Evolutionary conservation across 2,329 filamentous ascomycete species (phyloP).

Genomic region (Penicillium sumatraense): DNA sequence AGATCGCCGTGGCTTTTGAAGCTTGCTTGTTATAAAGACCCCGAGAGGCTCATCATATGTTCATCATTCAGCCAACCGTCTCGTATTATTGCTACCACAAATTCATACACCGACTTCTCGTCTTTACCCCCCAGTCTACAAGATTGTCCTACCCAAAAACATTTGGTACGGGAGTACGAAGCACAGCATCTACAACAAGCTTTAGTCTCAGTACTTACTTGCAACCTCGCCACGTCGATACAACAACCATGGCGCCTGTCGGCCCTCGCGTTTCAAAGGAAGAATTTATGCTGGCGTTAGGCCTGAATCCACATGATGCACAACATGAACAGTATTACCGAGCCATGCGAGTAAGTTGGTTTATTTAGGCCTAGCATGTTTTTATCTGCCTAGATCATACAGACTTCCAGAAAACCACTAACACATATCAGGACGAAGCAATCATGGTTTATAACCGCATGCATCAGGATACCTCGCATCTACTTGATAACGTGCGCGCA

Average conservation of each 20-base stretch:
- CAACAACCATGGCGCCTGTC: conserved; percentile 36
- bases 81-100: background rate
- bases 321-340: conserved; percentile 51
- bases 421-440: conserved; percentile 45
- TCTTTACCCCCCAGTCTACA: no score
- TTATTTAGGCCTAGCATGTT: no score
- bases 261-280: conserved; percentile 51
- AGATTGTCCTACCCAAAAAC: no score
- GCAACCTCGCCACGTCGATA: background rate
- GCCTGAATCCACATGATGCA: conserved; percentile 45
- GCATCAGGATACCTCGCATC: conserved; percentile 45
- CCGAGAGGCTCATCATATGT: background rate
- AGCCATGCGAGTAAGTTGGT: conserved; percentile 51
- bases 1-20: background rate
- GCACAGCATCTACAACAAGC: background rate
- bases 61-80: background rate
- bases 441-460: conserved; percentile 49
- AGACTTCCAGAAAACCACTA: background rate
- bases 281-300: conserved; percentile 52
- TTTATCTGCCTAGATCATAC: no score
- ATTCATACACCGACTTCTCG: background rate
- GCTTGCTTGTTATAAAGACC: conserved; percentile 19
- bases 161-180: background rate
- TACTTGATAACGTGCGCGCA: conserved; percentile 45
- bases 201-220: background rate